These are phyloP conservation scores for Kluyveromyces aestuarii DNA, from an alignment of 805 yeast species.

Conservation along the genomic window DNA sequence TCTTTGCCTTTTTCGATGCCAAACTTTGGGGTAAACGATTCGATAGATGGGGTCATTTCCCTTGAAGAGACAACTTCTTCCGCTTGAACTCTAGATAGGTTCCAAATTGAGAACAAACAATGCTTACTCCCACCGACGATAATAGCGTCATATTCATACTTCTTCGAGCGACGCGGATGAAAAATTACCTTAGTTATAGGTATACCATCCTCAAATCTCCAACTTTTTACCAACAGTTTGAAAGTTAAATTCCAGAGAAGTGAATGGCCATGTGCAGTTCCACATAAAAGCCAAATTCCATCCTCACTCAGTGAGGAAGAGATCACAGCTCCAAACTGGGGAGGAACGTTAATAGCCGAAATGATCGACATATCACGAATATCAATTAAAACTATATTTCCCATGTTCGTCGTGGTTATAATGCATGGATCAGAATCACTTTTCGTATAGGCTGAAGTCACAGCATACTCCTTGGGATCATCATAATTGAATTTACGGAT, in stretches of 20 bases:
- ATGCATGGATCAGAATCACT: slow-evolving; percentile 35
- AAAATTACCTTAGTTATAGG: slow-evolving; percentile 44
- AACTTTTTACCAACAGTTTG: slow-evolving; percentile 46
- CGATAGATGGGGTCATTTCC: slow-evolving; percentile 16
- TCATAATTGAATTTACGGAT: slow-evolving; percentile 16
- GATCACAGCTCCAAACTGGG: slow-evolving; percentile 56
- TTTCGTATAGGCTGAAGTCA: slow-evolving; percentile 34
- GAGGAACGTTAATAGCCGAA: slow-evolving; percentile 41
- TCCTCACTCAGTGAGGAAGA: slow-evolving; percentile 48
- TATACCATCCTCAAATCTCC: slow-evolving; percentile 44
- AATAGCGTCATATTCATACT: slow-evolving; percentile 33
- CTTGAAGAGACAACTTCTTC: slow-evolving; percentile 31
- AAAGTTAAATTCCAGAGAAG: slow-evolving; percentile 80
- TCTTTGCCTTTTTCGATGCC: background rate
- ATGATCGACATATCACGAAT: slow-evolving; percentile 43
- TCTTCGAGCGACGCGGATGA: slow-evolving; percentile 26
- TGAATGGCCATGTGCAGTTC: slow-evolving; percentile 66
- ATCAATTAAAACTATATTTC: slow-evolving; percentile 46
- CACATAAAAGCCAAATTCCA: slow-evolving; percentile 58
- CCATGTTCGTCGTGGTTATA: slow-evolving; percentile 42
- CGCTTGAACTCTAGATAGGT: slow-evolving; percentile 55
- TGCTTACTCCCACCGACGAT: slow-evolving; percentile 60
- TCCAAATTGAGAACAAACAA: slow-evolving; percentile 64
- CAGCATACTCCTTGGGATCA: slow-evolving; percentile 34
- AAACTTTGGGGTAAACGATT: background rate